A percentile compares a stretch with the other conserved stretches of the same genome.
Conservation (phyloP, 176 grass and related monocot species). For the Leersia perrieri region DNA sequence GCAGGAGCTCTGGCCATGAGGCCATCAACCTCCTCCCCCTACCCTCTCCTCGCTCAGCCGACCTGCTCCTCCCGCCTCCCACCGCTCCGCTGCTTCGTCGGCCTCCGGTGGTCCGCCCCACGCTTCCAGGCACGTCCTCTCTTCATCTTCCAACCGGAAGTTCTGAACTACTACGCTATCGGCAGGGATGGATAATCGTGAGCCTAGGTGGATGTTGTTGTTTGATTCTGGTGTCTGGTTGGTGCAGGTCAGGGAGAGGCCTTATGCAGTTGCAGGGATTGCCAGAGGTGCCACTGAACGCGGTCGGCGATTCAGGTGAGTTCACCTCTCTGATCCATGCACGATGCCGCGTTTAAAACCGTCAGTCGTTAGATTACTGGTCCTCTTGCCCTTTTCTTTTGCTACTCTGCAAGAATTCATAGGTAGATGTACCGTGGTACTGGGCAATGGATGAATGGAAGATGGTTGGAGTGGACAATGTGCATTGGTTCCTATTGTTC, state of each 20-base stretch:
- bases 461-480: neutral
- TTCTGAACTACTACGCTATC: neutral
- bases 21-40: neutral
- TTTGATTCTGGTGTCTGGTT: neutral
- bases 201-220: neutral
- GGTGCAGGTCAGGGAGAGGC: constrained; percentile 27
- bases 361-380: neutral
- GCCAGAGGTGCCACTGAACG: constrained; percentile 1
- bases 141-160: neutral
- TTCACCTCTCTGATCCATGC: neutral
- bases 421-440: neutral
- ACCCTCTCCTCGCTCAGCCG: constrained; percentile 30
- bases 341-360: neutral
- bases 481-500: neutral
- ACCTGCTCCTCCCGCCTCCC: constrained; percentile 9
- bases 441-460: neutral
- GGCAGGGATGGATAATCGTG: neutral
- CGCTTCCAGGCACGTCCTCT: constrained; percentile 5
- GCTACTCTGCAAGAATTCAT: neutral
- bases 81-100: constrained; percentile 28
- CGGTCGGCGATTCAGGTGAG: constrained; percentile 27
- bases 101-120: constrained; percentile 30
- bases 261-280: neutral
- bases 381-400: neutral
- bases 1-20: constrained; percentile 27